A percentile compares a stretch with the other conserved stretches of the same genome.
Evolutionary conservation across 1,139 yeast species (phyloP).

Genomic region (Taphrina wiesneri): DNA sequence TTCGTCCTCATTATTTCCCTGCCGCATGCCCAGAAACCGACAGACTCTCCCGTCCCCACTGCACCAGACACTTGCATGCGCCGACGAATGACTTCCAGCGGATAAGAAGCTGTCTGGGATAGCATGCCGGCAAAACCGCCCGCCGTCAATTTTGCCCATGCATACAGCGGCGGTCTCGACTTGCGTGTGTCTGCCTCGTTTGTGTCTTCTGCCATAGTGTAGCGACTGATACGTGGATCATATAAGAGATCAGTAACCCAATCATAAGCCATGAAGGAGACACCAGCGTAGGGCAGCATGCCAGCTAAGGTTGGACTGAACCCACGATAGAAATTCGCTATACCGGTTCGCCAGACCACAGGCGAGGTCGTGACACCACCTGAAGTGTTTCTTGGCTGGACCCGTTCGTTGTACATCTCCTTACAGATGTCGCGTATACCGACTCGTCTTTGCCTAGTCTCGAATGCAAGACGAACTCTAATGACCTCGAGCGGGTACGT

Average conservation of each 20-base stretch:
- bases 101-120: conserved; percentile 96
- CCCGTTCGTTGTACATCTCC: conserved; percentile 41
- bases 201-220: conserved; percentile 24
- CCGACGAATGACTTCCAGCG: conserved; percentile 90
- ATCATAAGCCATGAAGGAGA: conserved; percentile 92
- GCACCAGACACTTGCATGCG: conserved; percentile 96
- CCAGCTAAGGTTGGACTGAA: conserved; percentile 92
- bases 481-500: conserved; percentile 92
- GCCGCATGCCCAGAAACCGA: conserved; percentile 57
- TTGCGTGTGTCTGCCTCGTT: neutral
- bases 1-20: conserved; percentile 38
- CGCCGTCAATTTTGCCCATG: conserved; percentile 90
- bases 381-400: conserved; percentile 33
- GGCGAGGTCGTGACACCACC: neutral
- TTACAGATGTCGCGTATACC: conserved; percentile 36
- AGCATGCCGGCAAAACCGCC: conserved; percentile 95
- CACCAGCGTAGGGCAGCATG: conserved; percentile 98
- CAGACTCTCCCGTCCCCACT: conserved; percentile 60
- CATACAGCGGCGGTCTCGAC: conserved; percentile 63
- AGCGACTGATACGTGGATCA: conserved; percentile 49
- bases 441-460: conserved; percentile 42
- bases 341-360: conserved; percentile 3
- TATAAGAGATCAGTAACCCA: conserved; percentile 77
- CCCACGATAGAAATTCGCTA: conserved; percentile 79
- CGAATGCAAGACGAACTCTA: conserved; percentile 88